phyloP scores from a whole-genome alignment of 352 stramenopile genomes.

The Phytophthora idaei region DNA sequence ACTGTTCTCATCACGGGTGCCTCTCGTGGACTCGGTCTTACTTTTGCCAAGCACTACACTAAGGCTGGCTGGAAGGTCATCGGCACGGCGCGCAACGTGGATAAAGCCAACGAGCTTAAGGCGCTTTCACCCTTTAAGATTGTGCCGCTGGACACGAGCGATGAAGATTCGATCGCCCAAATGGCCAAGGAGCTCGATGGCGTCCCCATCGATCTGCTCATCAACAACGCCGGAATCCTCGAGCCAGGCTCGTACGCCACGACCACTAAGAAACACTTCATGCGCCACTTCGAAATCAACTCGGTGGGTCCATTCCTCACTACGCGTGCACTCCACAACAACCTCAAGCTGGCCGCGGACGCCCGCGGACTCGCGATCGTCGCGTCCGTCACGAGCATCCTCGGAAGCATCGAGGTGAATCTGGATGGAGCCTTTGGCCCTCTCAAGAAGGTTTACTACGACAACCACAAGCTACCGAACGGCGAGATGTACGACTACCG shows the following conservation, averaged over 20 bases:
- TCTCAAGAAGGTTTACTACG: slow-evolving; percentile 16
- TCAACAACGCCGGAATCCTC: slow-evolving; percentile 66
- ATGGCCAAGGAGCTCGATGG: slow-evolving; percentile 44
- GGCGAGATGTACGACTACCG: slow-evolving; percentile 65
- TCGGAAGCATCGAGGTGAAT: slow-evolving; percentile 26
- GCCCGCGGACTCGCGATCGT: slow-evolving; percentile 35
- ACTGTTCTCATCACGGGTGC: background rate
- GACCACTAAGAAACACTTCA: slow-evolving; percentile 43
- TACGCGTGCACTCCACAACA: slow-evolving; percentile 47
- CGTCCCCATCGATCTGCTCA: slow-evolving; percentile 58
- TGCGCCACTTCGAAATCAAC: slow-evolving; percentile 69
- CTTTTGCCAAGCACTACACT: background rate
- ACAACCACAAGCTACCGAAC: slow-evolving; percentile 15
- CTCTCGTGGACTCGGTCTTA: background rate
- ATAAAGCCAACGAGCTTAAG: slow-evolving; percentile 39
- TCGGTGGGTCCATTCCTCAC: slow-evolving; percentile 55
- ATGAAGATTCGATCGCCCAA: slow-evolving; percentile 47
- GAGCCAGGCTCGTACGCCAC: slow-evolving; percentile 21
- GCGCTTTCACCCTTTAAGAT: slow-evolving; percentile 45
- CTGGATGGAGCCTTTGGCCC: slow-evolving; percentile 27
- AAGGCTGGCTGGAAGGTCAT: slow-evolving; percentile 53
- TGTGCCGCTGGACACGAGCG: slow-evolving; percentile 44
- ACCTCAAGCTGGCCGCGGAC: slow-evolving; percentile 43
- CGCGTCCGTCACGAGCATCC: slow-evolving; percentile 39
- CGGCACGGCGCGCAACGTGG: slow-evolving; percentile 31